Conservation (phyloP, 768 basidiomycete species). For the Tylopilus plumbeoviolaceoides region DNA sequence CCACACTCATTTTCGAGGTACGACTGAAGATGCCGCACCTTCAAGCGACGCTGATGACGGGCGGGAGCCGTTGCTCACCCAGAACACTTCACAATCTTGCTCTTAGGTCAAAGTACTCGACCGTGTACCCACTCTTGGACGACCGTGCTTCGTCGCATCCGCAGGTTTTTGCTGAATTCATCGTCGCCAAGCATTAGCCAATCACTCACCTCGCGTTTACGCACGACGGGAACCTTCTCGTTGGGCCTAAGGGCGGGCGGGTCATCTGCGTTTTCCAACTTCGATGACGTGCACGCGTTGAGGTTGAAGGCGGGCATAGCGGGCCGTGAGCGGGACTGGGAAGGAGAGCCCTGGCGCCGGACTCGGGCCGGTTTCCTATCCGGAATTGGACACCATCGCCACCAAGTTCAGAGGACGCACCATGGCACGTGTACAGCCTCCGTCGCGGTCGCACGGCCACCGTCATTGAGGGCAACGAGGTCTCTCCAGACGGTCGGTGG, state of each 20-base stretch:
- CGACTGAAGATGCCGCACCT: background rate
- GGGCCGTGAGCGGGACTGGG: conserved; percentile 28
- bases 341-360: no score
- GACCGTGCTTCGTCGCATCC: background rate
- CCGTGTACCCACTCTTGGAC: conserved; percentile 1
- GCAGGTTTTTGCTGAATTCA: no score
- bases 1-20: conserved; percentile 12
- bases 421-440: conserved; percentile 65
- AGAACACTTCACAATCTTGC: conserved; percentile 26
- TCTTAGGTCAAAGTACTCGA: conserved; percentile 49
- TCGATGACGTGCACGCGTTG: conserved; percentile 9
- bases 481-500: no score
- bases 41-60: conserved; percentile 5
- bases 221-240: no score
- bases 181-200: no score
- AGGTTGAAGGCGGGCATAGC: conserved; percentile 2
- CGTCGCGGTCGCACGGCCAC: conserved; percentile 32
- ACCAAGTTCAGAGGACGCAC: conserved; percentile 15
- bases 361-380: no score
- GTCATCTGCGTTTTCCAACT: no score
- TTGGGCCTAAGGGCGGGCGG: no score
- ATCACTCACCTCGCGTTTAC: no score
- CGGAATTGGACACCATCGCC: no score
- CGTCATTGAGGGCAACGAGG: no score
- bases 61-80: background rate